Evolutionary conservation across 106 monocot species (phyloP), one percentile per base, ranked within the genome.

Genomic region (Acorus gramineus): DNA sequence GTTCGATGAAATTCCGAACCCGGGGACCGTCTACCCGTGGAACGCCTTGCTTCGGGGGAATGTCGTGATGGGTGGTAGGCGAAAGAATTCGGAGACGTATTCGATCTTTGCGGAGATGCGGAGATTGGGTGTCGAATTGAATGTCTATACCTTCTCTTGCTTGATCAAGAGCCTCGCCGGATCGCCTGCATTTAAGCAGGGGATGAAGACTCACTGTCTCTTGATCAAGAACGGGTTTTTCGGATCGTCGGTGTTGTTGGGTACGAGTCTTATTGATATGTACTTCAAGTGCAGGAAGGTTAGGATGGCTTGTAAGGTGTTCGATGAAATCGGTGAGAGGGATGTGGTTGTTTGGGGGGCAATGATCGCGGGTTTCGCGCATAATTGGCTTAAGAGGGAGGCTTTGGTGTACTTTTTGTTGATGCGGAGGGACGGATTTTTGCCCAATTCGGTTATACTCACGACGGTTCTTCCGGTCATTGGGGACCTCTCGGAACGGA

Each of bases 331-430:
- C 66, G 68, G 75, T 5, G 79, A 84, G 11, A 83, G 69, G 61
- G 96, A 98, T 64, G 59, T 92, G 6, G 96, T 91, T 42, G 52
- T 68, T 0, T 98, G 88, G 85, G 86, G 91, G 2, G 77, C 91
- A 0, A 85, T 82, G 28, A 88, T 98, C 59, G 78, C 96, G 0
- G 91, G 91, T 0, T 98, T 98, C 44, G 76, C 80, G 4, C 88
- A 98, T 65, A 91, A 92, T 42, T 70, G 75, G 9, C 61, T 85
- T 72, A 64, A 56, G 52, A 69, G 74, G 50, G 96, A 98, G 51
- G 91, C 91, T 0, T 49, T 98, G 66, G 83, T 83, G 57, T 92
- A 81, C 55, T 71, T 98, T 56, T 71, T 85, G 57, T 62, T 51
- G 75, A 88, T 98, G 96, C 54, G 57, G 51, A 53, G 54, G 4